A percentile compares a stretch with the other conserved stretches of the same genome.
Evolutionary conservation across 2,329 filamentous ascomycete genomes (phyloP).

Genomic region (Zymoseptoria pseudotritici): DNA sequence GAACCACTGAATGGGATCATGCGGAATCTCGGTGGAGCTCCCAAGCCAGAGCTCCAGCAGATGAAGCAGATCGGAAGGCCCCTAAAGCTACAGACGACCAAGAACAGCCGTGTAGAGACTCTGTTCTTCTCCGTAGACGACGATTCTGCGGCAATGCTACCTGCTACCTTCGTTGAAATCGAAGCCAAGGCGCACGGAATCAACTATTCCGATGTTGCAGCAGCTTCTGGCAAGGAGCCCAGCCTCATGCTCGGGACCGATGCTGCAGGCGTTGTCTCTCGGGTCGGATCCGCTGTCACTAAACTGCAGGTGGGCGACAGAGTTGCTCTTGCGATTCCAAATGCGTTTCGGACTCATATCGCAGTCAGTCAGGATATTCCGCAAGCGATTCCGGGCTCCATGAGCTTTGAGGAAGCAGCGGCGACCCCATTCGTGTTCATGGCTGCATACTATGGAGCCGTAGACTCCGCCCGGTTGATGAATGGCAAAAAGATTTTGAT

Average conservation of each 20-base stretch:
- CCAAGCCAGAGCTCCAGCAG: neutral
- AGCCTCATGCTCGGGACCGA: neutral
- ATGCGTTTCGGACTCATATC: conserved; percentile 1
- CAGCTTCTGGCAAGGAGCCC: neutral
- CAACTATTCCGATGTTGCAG: neutral
- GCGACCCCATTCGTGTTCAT: conserved; percentile 4
- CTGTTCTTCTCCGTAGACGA: neutral
- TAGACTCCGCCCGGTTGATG: conserved; percentile 14
- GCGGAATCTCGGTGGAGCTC: neutral
- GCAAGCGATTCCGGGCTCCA: neutral
- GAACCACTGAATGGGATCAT: neutral
- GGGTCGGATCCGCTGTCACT: conserved; percentile 3
- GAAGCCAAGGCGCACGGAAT: conserved; percentile 1
- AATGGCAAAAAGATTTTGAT: conserved; percentile 27
- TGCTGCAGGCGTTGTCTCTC: conserved; percentile 2
- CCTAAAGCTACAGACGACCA: neutral
- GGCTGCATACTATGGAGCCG: conserved; percentile 2
- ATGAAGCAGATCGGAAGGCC: neutral
- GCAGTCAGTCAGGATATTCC: neutral
- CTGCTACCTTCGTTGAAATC: conserved; percentile 1
- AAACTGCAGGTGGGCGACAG: conserved; percentile 2
- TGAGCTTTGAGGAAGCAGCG: conserved; percentile 6
- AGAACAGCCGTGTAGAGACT: neutral
- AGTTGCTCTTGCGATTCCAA: neutral
- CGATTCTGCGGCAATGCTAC: neutral